Evolutionary conservation across 768 basidiomycete genomes (phyloP).

Genomic region (Pleurotus salmoneostramineus): DNA sequence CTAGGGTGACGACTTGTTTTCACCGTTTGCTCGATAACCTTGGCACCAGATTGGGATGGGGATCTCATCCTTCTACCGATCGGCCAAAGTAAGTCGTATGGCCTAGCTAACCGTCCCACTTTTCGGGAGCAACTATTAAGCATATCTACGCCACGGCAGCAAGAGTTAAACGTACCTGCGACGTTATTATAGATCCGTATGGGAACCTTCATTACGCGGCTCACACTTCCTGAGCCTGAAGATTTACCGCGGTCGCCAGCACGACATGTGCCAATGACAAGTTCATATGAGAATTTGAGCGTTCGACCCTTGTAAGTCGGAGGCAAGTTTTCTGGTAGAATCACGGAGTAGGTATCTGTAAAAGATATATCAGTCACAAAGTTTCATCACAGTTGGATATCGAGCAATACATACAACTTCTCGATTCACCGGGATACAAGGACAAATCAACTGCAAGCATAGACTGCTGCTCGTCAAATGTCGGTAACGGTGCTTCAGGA

Average conservation of each 20-base stretch:
- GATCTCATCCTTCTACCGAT: constrained; percentile 38
- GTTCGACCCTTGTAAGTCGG: constrained; percentile 88
- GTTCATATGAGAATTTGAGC: constrained; percentile 83
- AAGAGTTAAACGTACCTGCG: constrained; percentile 44
- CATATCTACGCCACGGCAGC: neutral
- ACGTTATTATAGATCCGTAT: constrained; percentile 90
- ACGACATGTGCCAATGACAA: constrained; percentile 85
- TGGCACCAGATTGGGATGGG: constrained; percentile 30
- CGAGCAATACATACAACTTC: constrained; percentile 60
- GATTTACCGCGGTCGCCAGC: constrained; percentile 32
- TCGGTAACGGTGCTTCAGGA: constrained; percentile 69
- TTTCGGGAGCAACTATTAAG: neutral
- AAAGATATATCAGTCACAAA: neutral
- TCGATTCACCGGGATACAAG: constrained; percentile 79
- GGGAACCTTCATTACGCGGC: constrained; percentile 86
- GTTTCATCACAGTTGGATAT: neutral
- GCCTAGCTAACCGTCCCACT: constrained; percentile 53
- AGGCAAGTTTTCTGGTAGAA: constrained; percentile 76
- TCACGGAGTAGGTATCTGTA: constrained; percentile 76
- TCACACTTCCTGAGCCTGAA: constrained; percentile 45
- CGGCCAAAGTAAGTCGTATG: constrained; percentile 87
- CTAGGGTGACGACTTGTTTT: constrained; percentile 14
- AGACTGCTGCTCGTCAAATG: constrained; percentile 79
- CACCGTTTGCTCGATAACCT: constrained; percentile 29
- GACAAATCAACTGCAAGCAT: constrained; percentile 88